Base-by-base conservation (phyloP, 2,329 filamentous ascomycete species). In the Fusarium odoratissimum region DNA sequence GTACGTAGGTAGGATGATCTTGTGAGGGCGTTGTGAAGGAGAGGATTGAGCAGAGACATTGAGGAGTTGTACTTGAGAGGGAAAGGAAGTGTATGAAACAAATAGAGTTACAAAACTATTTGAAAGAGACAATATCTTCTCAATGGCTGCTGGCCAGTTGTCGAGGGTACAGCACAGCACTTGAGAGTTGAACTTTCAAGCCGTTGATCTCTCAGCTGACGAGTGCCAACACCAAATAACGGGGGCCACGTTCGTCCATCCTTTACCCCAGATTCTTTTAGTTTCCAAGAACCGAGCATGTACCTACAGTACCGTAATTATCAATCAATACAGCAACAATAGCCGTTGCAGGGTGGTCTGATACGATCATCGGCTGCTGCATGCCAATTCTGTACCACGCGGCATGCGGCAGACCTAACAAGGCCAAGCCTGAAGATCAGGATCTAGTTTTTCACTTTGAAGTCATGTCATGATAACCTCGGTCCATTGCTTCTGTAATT, bases 331-430 rank as follows among this genome's bases (percentile, higher is more conserved):
- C 5, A 59, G 28, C 21, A 46, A 59, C 19, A 35, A 31, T 45
- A 40, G 45, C 66, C 65, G 45, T 58, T 69, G 59, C 65, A 69
- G 58, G 64, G 64, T 64, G 58, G 65, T 41, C 64, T 67, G 64
- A 61, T 67, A n/a, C 30, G 64, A 48, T 64, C 30, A 49, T 33
- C 46, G n/a, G 33, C 21, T 31, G 63, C 35, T 64, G 57, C 64
- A 69, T 40, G 56, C 57, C 65, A 68, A 56, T 63, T 31, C 19
- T 19, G 30, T 67, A 51, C 51, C 62, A 63, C 23, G 42, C 42
- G 33, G 30, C 55, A 67, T 62, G 40, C 49, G 16, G 30, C 38
- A 38, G 16, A 46, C 41, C 31, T 23, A 44, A 25, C 25, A 42
- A 64, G 19, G 66, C 58, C 49, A 69, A 69, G 64, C 58, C 44